These are phyloP conservation scores for Acanthamoeba castellanii DNA, from an alignment of 208 protist species.

Conservation along the genomic window DNA sequence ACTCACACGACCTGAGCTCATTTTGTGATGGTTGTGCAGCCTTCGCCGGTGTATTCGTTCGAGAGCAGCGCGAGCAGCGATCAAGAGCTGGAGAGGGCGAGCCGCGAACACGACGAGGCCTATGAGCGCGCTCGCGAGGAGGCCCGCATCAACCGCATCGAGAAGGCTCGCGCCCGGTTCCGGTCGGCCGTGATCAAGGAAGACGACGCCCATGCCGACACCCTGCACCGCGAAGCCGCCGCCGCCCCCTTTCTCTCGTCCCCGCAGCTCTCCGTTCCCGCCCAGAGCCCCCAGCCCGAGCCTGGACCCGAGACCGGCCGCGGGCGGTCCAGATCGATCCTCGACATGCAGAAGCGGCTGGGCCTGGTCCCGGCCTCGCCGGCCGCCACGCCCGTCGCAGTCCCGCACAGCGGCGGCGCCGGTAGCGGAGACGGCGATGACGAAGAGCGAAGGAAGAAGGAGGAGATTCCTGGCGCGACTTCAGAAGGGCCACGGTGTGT, in stretches of 20 bases:
- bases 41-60: neutral
- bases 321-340: conserved; percentile 8
- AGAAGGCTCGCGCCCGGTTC: neutral
- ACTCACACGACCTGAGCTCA: too few species aligned
- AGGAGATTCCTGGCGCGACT: conserved; percentile 54
- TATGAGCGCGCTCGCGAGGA: conserved; percentile 2
- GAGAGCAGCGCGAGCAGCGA: neutral
- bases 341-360: conserved; percentile 58
- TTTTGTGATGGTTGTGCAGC: neutral
- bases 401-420: neutral
- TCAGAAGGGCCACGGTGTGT: conserved; percentile 11
- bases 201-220: neutral
- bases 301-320: neutral
- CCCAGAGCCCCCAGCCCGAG: neutral
- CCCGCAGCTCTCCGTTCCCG: neutral
- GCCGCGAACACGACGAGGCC: neutral
- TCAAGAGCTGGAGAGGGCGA: neutral
- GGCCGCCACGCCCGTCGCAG: neutral
- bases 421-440: neutral
- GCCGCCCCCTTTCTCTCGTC: neutral
- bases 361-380: neutral
- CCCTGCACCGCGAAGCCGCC: neutral
- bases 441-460: neutral
- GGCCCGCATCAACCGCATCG: conserved; percentile 40
- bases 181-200: conserved; percentile 5